These are phyloP conservation scores for Boletus patriciae DNA, from an alignment of 768 basidiomycete species.

Conservation along the genomic window DNA sequence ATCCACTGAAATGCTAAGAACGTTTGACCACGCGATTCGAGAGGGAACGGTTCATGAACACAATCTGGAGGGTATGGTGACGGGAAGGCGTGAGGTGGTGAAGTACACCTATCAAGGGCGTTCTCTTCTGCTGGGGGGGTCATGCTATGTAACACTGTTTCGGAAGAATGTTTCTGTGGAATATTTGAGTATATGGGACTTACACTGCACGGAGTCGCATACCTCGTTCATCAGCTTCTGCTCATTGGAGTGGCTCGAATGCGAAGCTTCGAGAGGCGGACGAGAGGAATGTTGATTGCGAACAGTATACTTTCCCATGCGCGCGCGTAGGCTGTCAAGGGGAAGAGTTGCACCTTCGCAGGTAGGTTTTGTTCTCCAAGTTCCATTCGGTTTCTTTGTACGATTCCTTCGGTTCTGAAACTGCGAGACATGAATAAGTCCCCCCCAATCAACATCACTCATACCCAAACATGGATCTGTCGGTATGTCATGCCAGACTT, in stretches of 20 bases:
- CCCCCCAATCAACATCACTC: background rate
- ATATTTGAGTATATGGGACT: background rate
- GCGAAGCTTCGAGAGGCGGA: background rate
- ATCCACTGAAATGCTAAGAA: background rate
- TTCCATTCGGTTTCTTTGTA: background rate
- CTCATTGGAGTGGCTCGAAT: background rate
- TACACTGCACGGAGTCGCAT: background rate
- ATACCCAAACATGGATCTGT: conserved; percentile 7
- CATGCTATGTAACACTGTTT: background rate
- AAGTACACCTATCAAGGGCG: background rate
- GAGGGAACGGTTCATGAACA: background rate
- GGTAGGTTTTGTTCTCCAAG: background rate
- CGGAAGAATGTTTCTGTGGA: background rate
- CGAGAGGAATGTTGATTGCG: background rate
- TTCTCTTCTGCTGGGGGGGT: background rate
- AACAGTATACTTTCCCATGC: background rate
- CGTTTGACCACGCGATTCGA: background rate
- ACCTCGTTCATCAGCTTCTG: background rate
- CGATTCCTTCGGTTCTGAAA: conserved; percentile 7
- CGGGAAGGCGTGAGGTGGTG: background rate
- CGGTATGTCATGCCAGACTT: conserved; percentile 3
- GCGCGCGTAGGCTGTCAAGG: background rate
- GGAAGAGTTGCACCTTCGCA: background rate
- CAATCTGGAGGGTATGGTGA: background rate
- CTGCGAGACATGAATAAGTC: background rate